These are phyloP conservation scores for Kitagawia praeruptora DNA, from an alignment of 129 eudicot species.

Conservation along the genomic window DNA sequence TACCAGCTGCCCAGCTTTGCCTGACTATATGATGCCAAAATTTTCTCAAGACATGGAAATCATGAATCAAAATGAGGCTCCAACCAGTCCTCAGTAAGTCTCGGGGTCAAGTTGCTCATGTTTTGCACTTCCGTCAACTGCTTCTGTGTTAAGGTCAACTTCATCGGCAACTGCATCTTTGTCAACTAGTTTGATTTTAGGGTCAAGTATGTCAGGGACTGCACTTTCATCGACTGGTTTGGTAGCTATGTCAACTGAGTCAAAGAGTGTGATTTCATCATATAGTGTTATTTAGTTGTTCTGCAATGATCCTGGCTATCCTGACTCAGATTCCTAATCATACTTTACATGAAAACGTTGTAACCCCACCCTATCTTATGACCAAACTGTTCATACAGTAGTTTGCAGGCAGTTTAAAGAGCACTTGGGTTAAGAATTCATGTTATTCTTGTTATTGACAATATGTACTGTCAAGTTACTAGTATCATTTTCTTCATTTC, in stretches of 20 bases:
- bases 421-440: background rate
- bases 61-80: background rate
- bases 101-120: background rate
- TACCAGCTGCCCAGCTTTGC: background rate
- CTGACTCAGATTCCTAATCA: constrained; percentile 14
- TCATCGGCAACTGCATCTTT: background rate
- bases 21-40: background rate
- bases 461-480: background rate
- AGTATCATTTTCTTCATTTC: no score
- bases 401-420: background rate
- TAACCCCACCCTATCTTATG: background rate
- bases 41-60: background rate
- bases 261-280: background rate
- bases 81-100: background rate
- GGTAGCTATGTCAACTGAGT: background rate
- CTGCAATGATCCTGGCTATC: constrained; percentile 23
- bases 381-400: background rate
- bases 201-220: constrained; percentile 8
- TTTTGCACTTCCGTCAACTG: background rate
- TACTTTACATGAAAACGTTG: background rate
- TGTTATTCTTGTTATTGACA: background rate
- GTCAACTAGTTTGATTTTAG: background rate
- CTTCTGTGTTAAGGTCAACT: background rate
- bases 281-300: background rate
- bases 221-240: background rate